Evolutionary conservation across 2,329 filamentous ascomycete genomes (phyloP), one percentile per base, ranked within the genome.

Genomic region (Calonectria multiphialidica): DNA sequence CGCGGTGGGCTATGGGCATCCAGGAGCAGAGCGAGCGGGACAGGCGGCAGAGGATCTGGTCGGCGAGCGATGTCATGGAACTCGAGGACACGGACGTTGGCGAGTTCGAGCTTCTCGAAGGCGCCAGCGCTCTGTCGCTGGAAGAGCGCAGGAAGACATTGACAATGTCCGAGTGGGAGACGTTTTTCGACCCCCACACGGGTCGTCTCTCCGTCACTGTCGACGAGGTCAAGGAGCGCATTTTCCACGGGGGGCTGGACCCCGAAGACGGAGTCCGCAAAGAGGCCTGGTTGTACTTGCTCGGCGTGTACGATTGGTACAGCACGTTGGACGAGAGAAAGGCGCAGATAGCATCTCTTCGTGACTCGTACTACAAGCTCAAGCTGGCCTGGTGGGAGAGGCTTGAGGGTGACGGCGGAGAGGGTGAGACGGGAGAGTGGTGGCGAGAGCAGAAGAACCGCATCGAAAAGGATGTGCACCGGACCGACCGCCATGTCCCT

Each of bases 381-480:
- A 99, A 99, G 84, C 95, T 94, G 7, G 90, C 93, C 0, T 99
- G 97, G 97, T 99, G 97, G 97, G 96, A 98, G 83, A 90, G 94
- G 44, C 92, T 98, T 78, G 90, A 97, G 2, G 96, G 98, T 69
- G 91, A 96, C 16, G 92, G 94, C 35, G 93, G 94, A 2, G 92
- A 95, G 30, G 88, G 92, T 3, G 94, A 98, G 76, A 91, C 96
- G 77, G 93, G 94, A 30, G 97, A 99, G 80, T 98, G 95, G 93
- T 99, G 96, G 96, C 93, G 95, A 74, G 97, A 99, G 83, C 97
- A 99, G 83, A 94, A 93, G 82, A 93, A 91, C 74, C 91, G 97
- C 74, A 99, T 99, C 84, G 97, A 99, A 84, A 99, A 99, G 85
- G 97, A 99, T 81, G 97, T 99, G 21, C 97, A 99, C 83, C 93